Percentiles rank a stretch among this genome's conserved stretches.
Evolutionary conservation across 140 eudicot genomes (phyloP).

Genomic region (Oenanthe javanica): DNA sequence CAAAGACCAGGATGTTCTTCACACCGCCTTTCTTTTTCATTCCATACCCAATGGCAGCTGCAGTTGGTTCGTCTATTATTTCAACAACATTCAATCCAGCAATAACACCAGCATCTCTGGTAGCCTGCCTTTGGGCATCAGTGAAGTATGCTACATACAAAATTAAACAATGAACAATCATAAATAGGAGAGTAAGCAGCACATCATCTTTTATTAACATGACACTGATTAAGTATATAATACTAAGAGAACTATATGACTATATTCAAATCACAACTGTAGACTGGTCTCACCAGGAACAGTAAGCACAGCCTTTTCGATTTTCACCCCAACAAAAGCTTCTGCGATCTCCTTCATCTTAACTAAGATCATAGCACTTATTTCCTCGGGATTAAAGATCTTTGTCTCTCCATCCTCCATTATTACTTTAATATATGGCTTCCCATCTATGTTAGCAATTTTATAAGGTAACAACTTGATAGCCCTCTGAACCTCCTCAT

Average conservation of each 20-base stretch:
- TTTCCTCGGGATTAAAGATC: slow-evolving; percentile 65
- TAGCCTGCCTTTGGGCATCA: slow-evolving; percentile 71
- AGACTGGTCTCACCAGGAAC: slow-evolving; percentile 50
- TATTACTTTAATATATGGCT: slow-evolving; percentile 59
- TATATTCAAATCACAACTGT: not conserved
- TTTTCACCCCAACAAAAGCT: slow-evolving; percentile 62
- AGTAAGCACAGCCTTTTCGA: slow-evolving; percentile 59
- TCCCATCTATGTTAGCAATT: slow-evolving; percentile 53
- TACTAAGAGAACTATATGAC: not conserved
- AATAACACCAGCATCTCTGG: slow-evolving; percentile 64
- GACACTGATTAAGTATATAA: not conserved
- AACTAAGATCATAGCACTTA: slow-evolving; percentile 58
- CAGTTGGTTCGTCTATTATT: slow-evolving; percentile 62
- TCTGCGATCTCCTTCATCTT: slow-evolving; percentile 82
- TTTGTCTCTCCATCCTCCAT: slow-evolving; percentile 55
- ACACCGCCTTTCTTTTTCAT: slow-evolving; percentile 46
- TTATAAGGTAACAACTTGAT: slow-evolving; percentile 55
- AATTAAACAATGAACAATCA: too few relatives aligned
- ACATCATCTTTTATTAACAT: not conserved
- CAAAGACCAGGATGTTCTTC: slow-evolving; percentile 65
- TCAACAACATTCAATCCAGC: slow-evolving; percentile 59
- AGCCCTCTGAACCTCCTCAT: slow-evolving; percentile 58
- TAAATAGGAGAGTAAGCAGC: not conserved
- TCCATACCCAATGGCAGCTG: slow-evolving; percentile 62
- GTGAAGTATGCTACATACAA: slow-evolving; percentile 52